Conservation (phyloP, 371 early-diverging fungal genomes). For the Blakeslea trispora region DNA sequence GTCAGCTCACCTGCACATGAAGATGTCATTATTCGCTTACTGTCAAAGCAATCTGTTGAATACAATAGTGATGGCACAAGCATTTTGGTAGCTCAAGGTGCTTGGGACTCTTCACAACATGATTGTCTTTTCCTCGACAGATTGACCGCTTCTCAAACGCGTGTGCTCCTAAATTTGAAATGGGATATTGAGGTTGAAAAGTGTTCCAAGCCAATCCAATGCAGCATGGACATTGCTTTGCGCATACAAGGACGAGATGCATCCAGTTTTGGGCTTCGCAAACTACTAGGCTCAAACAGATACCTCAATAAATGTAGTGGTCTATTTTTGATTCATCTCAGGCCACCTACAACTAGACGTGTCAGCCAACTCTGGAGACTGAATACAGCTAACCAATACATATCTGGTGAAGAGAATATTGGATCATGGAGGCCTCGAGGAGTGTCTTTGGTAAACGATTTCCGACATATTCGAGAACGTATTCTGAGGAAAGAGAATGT, state of each 20-base stretch:
- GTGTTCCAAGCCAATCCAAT: slow-evolving; percentile 58
- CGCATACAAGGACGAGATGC: slow-evolving; percentile 60
- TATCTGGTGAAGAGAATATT: slow-evolving; percentile 81
- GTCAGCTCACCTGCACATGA: slow-evolving; percentile 54
- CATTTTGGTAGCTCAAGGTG: slow-evolving; percentile 57
- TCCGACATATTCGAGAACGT: slow-evolving; percentile 45
- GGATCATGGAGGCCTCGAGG: slow-evolving; percentile 77
- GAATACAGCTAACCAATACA: slow-evolving; percentile 71
- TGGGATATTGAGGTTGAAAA: slow-evolving; percentile 66
- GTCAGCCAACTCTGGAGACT: slow-evolving; percentile 72
- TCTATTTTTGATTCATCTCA: slow-evolving; percentile 57
- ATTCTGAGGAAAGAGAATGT: slow-evolving; percentile 41
- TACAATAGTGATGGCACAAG: slow-evolving; percentile 68
- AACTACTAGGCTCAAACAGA: slow-evolving; percentile 37
- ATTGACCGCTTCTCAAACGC: slow-evolving; percentile 60
- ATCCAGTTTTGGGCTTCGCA: slow-evolving; percentile 41
- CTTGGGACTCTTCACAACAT: slow-evolving; percentile 88
- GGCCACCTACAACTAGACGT: slow-evolving; percentile 60
- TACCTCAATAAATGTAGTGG: slow-evolving; percentile 52
- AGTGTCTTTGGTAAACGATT: slow-evolving; percentile 68
- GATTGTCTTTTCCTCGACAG: slow-evolving; percentile 74
- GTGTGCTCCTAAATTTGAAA: slow-evolving; percentile 59
- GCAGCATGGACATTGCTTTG: slow-evolving; percentile 65
- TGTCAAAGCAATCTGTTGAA: slow-evolving; percentile 48
- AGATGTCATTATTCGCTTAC: slow-evolving; percentile 47